Base-by-base conservation (phyloP, 2,329 filamentous ascomycete genomes). In the Chaetomium sp. region DNA sequence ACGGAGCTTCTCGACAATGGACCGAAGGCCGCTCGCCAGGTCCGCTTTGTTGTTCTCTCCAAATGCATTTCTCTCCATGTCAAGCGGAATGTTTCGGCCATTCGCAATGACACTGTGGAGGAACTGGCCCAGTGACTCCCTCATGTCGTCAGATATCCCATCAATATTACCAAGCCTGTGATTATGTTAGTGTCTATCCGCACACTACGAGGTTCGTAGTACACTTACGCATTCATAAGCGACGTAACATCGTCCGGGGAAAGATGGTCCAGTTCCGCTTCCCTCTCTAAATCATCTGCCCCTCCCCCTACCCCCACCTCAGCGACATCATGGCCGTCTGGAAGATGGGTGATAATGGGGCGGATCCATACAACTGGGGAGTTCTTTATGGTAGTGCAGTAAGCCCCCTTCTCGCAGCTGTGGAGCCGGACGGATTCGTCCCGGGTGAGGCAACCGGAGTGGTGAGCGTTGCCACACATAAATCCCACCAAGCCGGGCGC, bases 241-340 rank as follows among this genome's bases (percentile, higher is more conserved):
- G 64, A 48, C 6, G 66, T 60, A 1, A 65, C 61, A 5, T 66
- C 62, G 0, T 59, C 42, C 2, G 59, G 55, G 1, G 49, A 46
- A 10, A n/a, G 78, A 70, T 32, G 80, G 67, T 87, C 84, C 6
- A 94, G 70, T 66, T 88, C 86, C 32, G 84, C 81, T 27, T 79
- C 78, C 47, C 85, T 81, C 61, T 85, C 80, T 5, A 95, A 71
- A 68, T 95, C 89, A 2, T 86, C 87, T 10, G 84, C 83, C 0
- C 91, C 91, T 5, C 90, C 91, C 5, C 90, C 91, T 34, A 88
- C 79, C 1, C 90, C 91, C 6, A 85, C 66, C 67, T 96, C 92
- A 2, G 76, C 77, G 36, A 95, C 73, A 27, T 89, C 82, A 11
- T 71, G 70, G 6, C 87, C 87, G 52, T 80, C 71, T 1, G 74